Evolutionary conservation across 2,329 filamentous ascomycete genomes (phyloP).

Genomic region (Lachnellula subtilissima): DNA sequence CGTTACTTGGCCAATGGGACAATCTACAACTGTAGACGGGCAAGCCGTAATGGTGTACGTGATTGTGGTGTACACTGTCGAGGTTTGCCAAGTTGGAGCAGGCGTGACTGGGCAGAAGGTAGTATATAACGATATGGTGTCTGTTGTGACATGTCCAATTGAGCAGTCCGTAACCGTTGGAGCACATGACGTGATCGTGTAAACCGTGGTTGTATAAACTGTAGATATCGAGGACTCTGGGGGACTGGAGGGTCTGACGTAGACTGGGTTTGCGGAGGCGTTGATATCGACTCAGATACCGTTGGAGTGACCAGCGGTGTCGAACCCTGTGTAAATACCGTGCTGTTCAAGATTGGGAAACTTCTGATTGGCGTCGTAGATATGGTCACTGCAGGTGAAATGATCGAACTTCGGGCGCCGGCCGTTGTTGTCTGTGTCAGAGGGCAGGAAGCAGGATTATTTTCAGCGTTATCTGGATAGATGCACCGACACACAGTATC

Average conservation of each 20-base stretch:
- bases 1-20: slow-evolving; percentile 23
- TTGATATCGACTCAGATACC: no score
- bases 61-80: slow-evolving; percentile 10
- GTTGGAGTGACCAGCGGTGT: no score
- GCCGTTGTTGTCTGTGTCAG: no score
- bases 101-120: slow-evolving; percentile 5
- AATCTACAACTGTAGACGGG: slow-evolving; percentile 2
- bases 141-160: background rate
- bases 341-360: no score
- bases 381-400: no score
- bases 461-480: no score
- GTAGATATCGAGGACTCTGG: background rate
- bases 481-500: no score
- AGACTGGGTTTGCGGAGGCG: no score
- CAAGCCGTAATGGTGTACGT: slow-evolving; percentile 11
- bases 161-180: background rate
- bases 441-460: no score
- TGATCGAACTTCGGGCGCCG: no score
- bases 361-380: no score
- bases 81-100: slow-evolving; percentile 1
- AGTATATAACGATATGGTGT: background rate
- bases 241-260: slow-evolving; percentile 25
- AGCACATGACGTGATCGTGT: background rate
- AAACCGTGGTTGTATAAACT: background rate
- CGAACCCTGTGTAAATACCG: no score